Evolutionary conservation across 2,329 filamentous ascomycete species (phyloP), one percentile per base, ranked within the genome.

Genomic region (Clarireedia sp.): DNA sequence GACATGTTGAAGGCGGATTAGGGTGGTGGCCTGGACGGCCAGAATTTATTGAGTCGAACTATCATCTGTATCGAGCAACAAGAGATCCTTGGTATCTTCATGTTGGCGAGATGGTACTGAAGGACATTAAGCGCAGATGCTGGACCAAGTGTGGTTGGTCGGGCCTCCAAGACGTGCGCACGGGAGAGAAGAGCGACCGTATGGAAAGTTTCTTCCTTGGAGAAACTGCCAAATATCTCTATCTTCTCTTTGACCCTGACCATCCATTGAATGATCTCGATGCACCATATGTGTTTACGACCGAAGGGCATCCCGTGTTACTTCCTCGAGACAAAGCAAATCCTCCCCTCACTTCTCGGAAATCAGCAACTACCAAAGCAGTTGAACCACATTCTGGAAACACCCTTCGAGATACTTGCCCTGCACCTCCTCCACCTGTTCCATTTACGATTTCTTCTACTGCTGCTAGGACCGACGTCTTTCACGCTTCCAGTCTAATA

Each of bases 151-250:
- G 94, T 65, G 94, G 94, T 41, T 97, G 92, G 90, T 89, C 92
- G 14, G 92, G 92, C 0, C 77, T 97, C 37, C 86, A 90, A 65
- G 86, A 91, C 68, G 88, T 92, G 8, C 76, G 85, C 36, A 89
- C 81, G 5, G 92, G 92, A 3, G 89, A 96, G 71, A 83, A 90
- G 71, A 89, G 82, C 63, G 91, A 99, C 69, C 86, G 94, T 36
- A 97, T 97, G 94, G 94, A 99, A 72, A 97, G 92, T 69, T 99
- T 97, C 77, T 97, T 97, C 67, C 78, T 99, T 1, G 92, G 94
- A 14, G 94, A 99, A 72, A 99, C 94, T 1, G 86, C 90, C 45
- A 96, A 97, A 71, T 99, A 99, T 70, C 76, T 99, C 60, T 97
- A 95, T 69, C 75, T 99, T 54, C 80, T 97, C 2, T 97, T 95